Evolutionary conservation across 2,329 filamentous ascomycete species (phyloP).

Genomic region (Phaeoacremonium minimum): DNA sequence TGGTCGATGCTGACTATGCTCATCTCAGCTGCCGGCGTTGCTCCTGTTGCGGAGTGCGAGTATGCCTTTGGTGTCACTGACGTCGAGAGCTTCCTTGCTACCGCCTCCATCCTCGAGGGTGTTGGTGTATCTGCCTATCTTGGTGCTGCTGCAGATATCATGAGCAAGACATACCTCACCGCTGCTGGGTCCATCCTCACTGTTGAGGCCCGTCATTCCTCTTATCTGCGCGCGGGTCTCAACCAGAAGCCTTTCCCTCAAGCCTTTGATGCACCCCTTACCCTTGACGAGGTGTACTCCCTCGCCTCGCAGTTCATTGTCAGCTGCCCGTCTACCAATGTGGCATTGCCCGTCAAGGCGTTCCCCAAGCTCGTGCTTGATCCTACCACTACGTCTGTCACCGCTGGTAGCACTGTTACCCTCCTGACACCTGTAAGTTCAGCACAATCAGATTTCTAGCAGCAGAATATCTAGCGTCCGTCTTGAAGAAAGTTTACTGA

Average conservation of each 20-base stretch:
- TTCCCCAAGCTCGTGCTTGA: too few species aligned
- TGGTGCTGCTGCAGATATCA: conserved; percentile 55
- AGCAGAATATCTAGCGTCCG: too few species aligned
- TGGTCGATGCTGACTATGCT: too few species aligned
- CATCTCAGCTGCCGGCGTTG: conserved; percentile 40
- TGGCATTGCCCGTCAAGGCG: conserved; percentile 54
- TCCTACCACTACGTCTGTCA: too few species aligned
- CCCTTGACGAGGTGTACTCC: conserved; percentile 56
- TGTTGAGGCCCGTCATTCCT: conserved; percentile 60
- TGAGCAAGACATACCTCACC: conserved; percentile 53
- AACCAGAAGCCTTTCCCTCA: conserved; percentile 50
- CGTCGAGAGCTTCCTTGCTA: conserved; percentile 43
- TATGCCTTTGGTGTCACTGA: conserved; percentile 51
- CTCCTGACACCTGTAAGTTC: too few species aligned
- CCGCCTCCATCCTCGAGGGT: conserved; percentile 50
- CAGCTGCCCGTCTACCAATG: conserved; percentile 50
- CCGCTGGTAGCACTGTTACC: too few species aligned
- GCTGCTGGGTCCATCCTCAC: conserved; percentile 60
- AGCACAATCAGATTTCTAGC: too few species aligned
- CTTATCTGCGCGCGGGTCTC: conserved; percentile 52
- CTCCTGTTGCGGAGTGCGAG: conserved; percentile 46
- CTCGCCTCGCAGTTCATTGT: conserved; percentile 61
- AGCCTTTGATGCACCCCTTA: conserved; percentile 56
- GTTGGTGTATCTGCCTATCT: conserved; percentile 59
- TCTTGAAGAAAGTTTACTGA: too few species aligned